Percentiles rank a stretch among this genome's conserved stretches.
These are phyloP conservation scores for Backusella macrospora DNA, from an alignment of 192 early-diverging fungal species.

Conservation along the genomic window DNA sequence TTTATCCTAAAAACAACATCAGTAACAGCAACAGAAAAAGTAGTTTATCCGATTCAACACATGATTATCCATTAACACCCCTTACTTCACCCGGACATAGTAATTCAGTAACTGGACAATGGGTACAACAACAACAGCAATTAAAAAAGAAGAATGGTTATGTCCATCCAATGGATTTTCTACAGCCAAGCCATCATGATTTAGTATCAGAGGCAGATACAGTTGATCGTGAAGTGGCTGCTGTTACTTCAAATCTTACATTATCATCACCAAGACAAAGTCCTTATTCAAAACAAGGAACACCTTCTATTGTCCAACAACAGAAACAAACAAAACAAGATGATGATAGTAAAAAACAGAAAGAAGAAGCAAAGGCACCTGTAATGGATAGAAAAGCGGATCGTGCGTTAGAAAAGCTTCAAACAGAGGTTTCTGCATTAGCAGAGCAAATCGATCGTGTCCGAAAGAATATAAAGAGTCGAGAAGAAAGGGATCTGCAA, in stretches of 20 bases:
- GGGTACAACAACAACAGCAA: slow-evolving; percentile 6
- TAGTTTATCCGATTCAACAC: background rate
- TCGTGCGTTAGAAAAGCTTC: slow-evolving; percentile 30
- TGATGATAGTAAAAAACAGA: background rate
- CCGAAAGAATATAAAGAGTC: slow-evolving; percentile 11
- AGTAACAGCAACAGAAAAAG: background rate
- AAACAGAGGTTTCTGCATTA: slow-evolving; percentile 30
- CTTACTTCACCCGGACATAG: slow-evolving; percentile 17
- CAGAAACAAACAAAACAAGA: slow-evolving; percentile 2
- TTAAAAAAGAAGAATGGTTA: background rate
- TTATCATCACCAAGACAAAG: slow-evolving; percentile 15
- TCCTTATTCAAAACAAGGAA: background rate
- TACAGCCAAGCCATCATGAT: background rate
- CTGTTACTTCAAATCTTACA: slow-evolving; percentile 15
- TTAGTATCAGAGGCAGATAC: slow-evolving; percentile 25
- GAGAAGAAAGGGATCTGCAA: slow-evolving; percentile 23
- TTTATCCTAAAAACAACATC: background rate
- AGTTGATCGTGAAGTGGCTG: slow-evolving; percentile 32
- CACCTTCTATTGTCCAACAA: background rate
- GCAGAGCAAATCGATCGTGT: slow-evolving; percentile 28
- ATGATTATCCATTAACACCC: slow-evolving; percentile 32
- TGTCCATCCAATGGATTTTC: slow-evolving; percentile 25
- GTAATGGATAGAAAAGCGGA: slow-evolving; percentile 11
- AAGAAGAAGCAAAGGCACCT: background rate
- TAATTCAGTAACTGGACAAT: slow-evolving; percentile 14